A percentile compares a stretch with the other conserved stretches of the same genome.
These are phyloP conservation scores for Talaromyces amestolkiae DNA, from an alignment of 2,329 filamentous ascomycete genomes.

Conservation along the genomic window DNA sequence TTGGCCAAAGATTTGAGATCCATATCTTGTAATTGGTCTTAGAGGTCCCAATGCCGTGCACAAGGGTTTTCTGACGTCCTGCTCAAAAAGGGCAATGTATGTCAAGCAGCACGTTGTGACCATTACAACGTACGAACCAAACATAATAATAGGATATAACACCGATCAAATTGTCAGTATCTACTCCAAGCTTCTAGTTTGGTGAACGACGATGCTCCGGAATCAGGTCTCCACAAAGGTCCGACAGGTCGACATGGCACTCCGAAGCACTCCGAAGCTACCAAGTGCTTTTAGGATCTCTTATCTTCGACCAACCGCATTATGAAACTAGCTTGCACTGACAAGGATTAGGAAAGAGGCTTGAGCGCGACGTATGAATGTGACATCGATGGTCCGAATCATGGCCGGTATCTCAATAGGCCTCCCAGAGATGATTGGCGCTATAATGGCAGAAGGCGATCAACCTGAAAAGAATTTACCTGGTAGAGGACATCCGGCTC, in stretches of 20 bases:
- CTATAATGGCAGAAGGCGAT: background rate
- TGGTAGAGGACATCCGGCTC: too few relatives aligned
- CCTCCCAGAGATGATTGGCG: background rate
- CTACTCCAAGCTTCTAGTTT: background rate
- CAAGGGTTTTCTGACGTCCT: background rate
- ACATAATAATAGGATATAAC: background rate
- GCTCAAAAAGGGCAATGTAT: background rate
- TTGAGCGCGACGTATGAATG: background rate
- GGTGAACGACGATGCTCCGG: background rate
- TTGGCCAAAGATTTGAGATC: background rate
- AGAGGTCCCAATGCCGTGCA: background rate
- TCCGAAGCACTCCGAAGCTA: background rate
- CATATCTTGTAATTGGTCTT: background rate
- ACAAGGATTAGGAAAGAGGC: background rate
- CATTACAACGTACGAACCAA: background rate
- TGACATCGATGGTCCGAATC: background rate
- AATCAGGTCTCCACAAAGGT: background rate
- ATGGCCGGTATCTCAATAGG: background rate
- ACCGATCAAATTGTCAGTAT: background rate
- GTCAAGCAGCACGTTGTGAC: too few relatives aligned
- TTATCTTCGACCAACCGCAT: background rate
- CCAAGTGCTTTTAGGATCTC: background rate
- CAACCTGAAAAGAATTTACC: background rate
- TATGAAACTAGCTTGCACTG: background rate
- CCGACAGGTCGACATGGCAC: background rate